phyloP scores from a whole-genome alignment of 768 basidiomycete species.

The Tylopilus vinaceipallidus region DNA sequence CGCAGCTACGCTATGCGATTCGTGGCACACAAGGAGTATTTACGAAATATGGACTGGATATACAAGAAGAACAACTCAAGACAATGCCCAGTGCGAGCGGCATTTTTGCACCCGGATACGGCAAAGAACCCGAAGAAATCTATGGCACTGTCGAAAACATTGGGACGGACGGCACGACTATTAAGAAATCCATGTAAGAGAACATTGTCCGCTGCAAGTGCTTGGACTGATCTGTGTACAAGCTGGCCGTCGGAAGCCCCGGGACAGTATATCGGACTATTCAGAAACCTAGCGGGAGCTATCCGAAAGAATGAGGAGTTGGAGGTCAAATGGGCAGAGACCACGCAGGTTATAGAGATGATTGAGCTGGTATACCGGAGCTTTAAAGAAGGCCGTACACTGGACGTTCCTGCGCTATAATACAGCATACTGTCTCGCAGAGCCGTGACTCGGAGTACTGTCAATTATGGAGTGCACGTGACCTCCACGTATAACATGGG shows the following conservation, averaged over 20 bases:
- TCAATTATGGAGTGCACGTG: constrained; percentile 20
- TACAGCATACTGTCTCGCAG: too few species aligned
- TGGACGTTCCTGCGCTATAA: constrained; percentile 29
- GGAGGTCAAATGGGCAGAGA: constrained; percentile 72
- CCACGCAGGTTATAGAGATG: constrained; percentile 68
- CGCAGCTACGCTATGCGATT: constrained; percentile 69
- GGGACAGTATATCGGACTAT: constrained; percentile 61
- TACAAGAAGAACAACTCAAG: constrained; percentile 77
- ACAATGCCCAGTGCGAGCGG: constrained; percentile 45
- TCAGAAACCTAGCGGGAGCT: constrained; percentile 61
- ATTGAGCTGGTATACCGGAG: constrained; percentile 73
- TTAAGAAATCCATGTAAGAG: constrained; percentile 33
- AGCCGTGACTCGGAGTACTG: too few species aligned
- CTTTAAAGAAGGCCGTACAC: constrained; percentile 54
- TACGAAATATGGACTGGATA: constrained; percentile 73
- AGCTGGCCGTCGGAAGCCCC: constrained; percentile 64
- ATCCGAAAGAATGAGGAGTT: constrained; percentile 54
- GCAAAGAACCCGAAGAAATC: constrained; percentile 59
- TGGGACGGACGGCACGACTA: constrained; percentile 39
- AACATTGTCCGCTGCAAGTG: constrained; percentile 24
- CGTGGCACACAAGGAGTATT: constrained; percentile 72
- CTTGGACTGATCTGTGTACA: constrained; percentile 14
- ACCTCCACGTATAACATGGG: constrained; percentile 29
- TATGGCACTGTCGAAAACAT: constrained; percentile 64
- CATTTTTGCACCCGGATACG: constrained; percentile 49